These are phyloP conservation scores for Heritiera littoralis DNA, from an alignment of 345 rosid species.

Conservation along the genomic window DNA sequence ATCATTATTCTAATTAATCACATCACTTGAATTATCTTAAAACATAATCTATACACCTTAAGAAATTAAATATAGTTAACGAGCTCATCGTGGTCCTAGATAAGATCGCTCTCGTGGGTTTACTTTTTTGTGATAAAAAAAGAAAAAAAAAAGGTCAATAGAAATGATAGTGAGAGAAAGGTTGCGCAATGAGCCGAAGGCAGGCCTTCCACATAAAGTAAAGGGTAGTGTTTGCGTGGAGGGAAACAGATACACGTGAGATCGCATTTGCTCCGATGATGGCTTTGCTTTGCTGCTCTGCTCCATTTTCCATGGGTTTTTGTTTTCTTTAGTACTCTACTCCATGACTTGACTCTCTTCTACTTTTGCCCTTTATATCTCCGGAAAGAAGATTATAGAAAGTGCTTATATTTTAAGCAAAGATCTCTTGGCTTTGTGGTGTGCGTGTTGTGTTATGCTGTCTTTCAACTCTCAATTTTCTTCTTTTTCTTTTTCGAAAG, in stretches of 20 bases:
- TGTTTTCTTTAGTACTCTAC: background rate
- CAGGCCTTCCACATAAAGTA: slow-evolving; percentile 2
- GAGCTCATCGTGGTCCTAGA: slow-evolving; percentile 21
- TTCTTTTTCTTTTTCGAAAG: background rate
- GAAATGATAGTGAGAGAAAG: slow-evolving; percentile 9
- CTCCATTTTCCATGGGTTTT: background rate
- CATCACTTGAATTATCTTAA: background rate
- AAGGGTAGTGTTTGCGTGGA: slow-evolving; percentile 32
- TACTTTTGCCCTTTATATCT: background rate
- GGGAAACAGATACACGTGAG: slow-evolving; percentile 40
- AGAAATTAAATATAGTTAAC: background rate
- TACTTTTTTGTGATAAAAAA: slow-evolving; percentile 6
- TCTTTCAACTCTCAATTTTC: background rate
- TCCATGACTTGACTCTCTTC: background rate
- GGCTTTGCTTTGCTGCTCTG: background rate
- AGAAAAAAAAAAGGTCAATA: background rate
- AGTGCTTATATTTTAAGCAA: background rate
- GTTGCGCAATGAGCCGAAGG: background rate
- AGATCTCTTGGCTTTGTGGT: background rate
- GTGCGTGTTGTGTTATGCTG: background rate
- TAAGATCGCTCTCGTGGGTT: slow-evolving; percentile 16
- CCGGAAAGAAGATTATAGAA: background rate
- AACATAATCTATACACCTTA: background rate
- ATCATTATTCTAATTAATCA: background rate
- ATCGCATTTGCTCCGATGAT: slow-evolving; percentile 17